A percentile compares a stretch with the other conserved stretches of the same genome.
Conservation (phyloP, 192 early-diverging fungal genomes). For the Coemansia sp. region DNA sequence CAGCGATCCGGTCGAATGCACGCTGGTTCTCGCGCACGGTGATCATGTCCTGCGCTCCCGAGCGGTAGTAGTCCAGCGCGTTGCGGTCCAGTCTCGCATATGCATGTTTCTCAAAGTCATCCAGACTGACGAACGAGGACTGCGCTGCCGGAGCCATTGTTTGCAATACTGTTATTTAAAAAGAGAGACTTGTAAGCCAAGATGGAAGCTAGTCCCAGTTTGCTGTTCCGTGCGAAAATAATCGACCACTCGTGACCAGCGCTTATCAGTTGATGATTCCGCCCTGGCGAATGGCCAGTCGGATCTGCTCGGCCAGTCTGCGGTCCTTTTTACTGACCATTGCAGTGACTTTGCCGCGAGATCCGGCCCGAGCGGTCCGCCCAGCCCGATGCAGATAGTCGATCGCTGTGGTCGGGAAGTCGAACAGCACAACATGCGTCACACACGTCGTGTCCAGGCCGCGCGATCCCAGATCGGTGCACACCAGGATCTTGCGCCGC, state of each 20-base stretch:
- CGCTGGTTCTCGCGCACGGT: constrained; percentile 50
- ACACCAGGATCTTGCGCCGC: constrained; percentile 66
- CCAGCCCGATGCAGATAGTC: constrained; percentile 94
- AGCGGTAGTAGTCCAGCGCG: constrained; percentile 56
- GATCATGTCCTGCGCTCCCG: constrained; percentile 56
- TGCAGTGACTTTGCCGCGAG: constrained; percentile 74
- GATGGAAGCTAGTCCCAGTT: no score
- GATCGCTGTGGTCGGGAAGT: constrained; percentile 86
- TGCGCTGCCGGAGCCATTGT: constrained; percentile 1
- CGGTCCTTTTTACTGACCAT: constrained; percentile 75
- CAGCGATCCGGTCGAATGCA: constrained; percentile 45
- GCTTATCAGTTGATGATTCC: constrained; percentile 33
- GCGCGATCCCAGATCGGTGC: constrained; percentile 88
- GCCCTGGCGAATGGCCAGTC: constrained; percentile 51
- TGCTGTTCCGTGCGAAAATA: no score
- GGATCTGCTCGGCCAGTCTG: constrained; percentile 49
- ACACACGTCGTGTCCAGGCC: constrained; percentile 88
- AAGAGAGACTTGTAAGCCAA: no score
- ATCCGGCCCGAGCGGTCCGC: constrained; percentile 82
- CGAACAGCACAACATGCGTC: constrained; percentile 84
- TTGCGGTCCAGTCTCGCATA: constrained; percentile 30
- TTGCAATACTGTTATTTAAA: background rate
- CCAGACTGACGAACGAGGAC: constrained; percentile 33
- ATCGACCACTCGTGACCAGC: background rate
- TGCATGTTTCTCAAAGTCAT: constrained; percentile 52